Percentiles rank a stretch among this genome's conserved stretches.
phyloP scores from a whole-genome alignment of 352 stramenopile genomes.

The Thalassiosira mediterranea region DNA sequence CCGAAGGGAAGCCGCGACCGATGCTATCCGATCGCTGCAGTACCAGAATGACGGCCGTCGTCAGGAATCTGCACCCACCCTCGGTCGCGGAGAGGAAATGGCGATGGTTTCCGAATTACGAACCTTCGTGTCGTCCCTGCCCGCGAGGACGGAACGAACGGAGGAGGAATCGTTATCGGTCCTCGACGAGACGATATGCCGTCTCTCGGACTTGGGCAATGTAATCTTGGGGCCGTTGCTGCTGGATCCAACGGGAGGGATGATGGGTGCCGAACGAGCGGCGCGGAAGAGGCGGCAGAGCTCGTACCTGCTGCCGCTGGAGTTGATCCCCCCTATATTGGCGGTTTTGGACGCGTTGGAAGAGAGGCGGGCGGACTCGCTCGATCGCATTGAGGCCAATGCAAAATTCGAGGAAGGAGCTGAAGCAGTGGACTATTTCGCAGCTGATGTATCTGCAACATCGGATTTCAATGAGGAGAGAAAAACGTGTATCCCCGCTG shows the following conservation, averaged over 20 bases:
- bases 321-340: slow-evolving; percentile 34
- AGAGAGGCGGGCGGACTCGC: slow-evolving; percentile 43
- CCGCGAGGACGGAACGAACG: neutral
- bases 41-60: slow-evolving; percentile 7
- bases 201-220: slow-evolving; percentile 18
- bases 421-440: neutral
- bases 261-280: neutral
- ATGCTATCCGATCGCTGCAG: slow-evolving; percentile 40
- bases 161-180: neutral
- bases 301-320: slow-evolving; percentile 25
- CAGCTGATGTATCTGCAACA: neutral
- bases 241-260: neutral
- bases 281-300: neutral
- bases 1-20: slow-evolving; percentile 33
- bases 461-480: neutral
- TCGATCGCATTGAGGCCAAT: neutral
- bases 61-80: too few species aligned
- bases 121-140: slow-evolving; percentile 25
- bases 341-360: slow-evolving; percentile 3
- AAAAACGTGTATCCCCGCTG: slow-evolving; percentile 11
- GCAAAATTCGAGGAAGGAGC: neutral
- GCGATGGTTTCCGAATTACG: slow-evolving; percentile 52
- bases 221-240: neutral
- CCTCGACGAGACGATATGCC: slow-evolving; percentile 2
- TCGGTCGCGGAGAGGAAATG: slow-evolving; percentile 36